Evolutionary conservation across 306 rosid genomes (phyloP), one percentile per base, ranked within the genome.

Genomic region (Quercus bicolor): DNA sequence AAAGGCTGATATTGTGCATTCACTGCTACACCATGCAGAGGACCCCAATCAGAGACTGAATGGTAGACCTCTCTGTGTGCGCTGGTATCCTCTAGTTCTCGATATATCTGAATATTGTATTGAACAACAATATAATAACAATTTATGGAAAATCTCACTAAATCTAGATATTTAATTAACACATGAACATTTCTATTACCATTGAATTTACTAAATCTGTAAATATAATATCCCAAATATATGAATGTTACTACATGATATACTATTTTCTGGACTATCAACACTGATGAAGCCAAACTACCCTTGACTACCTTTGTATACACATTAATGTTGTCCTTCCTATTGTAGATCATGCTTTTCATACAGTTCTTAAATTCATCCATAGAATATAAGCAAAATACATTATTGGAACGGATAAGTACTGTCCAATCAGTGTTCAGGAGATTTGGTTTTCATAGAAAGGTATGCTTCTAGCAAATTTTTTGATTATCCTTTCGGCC

Each of bases 1-100:
- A 95, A 75, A 76, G 98, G 79, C 83, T 88, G 96, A 84, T 95
- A 91, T 37, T 80, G 89, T 65, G 86, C 90, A 77, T 86, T 95
- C 80, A 95, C 98, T 11, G 92, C 90, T 72, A 84, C 84, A 77
- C 90, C 87, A 57, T 92, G 92, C 81, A 91, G 84, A 65, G 97
- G 97, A 73, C 91, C 96, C 79, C 76, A 75, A 61, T 18, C 71
- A 1, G 82, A 81, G 81, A 89, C 79, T 77, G 98, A 86, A 81
- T 84, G 89, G 85, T 92, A 95, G 73, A 87, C 86, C 86, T 86
- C 91, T 76, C 79, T 87, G 75, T 84, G 94, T 73, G 84, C 81
- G 72, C 59, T 68, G 43, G 82, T 61, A 77, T 95, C 91, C 90
- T 92, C 98, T 70, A 80, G 28, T 79, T 95, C 98, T 72, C 96